Percentiles rank a stretch among this genome's conserved stretches.
Conservation (phyloP, 2,329 filamentous ascomycete genomes). For the Coniochaeta sp. region DNA sequence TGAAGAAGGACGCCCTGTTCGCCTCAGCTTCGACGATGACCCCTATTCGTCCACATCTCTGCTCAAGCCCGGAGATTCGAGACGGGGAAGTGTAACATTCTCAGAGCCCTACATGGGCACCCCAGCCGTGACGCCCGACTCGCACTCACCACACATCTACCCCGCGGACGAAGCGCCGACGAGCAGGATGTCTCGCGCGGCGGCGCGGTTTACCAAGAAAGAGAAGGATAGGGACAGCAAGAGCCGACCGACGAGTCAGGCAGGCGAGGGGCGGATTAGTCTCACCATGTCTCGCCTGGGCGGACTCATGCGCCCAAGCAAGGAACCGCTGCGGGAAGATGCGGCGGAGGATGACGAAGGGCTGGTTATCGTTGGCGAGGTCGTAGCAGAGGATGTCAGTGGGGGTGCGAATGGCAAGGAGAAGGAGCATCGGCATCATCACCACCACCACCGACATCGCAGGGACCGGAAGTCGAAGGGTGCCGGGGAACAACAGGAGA, state of each 20-base stretch:
- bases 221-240: constrained; percentile 11
- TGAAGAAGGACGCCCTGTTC: constrained; percentile 32
- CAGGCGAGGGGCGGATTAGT: constrained; percentile 51
- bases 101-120: constrained; percentile 33
- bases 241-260: constrained; percentile 50
- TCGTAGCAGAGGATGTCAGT: constrained; percentile 15
- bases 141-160: constrained; percentile 31
- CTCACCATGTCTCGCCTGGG: constrained; percentile 50
- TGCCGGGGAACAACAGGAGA: constrained; percentile 3
- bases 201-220: constrained; percentile 43
- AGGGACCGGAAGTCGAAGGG: constrained; percentile 14
- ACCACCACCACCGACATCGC: constrained; percentile 11
- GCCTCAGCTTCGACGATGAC: constrained; percentile 39
- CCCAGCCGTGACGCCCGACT: constrained; percentile 27
- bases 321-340: constrained; percentile 34
- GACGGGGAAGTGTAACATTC: constrained; percentile 44
- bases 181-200: constrained; percentile 50
- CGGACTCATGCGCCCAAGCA: constrained; percentile 43
- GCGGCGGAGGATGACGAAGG: constrained; percentile 9
- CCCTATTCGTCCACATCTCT: constrained; percentile 22
- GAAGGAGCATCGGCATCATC: constrained; percentile 15
- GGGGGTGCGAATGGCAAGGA: constrained; percentile 15
- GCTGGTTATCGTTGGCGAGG: constrained; percentile 10
- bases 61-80: constrained; percentile 26
- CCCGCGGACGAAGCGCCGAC: constrained; percentile 47